These are phyloP conservation scores for Coprinopsis sp. DNA, from an alignment of 768 basidiomycete species.

Conservation along the genomic window DNA sequence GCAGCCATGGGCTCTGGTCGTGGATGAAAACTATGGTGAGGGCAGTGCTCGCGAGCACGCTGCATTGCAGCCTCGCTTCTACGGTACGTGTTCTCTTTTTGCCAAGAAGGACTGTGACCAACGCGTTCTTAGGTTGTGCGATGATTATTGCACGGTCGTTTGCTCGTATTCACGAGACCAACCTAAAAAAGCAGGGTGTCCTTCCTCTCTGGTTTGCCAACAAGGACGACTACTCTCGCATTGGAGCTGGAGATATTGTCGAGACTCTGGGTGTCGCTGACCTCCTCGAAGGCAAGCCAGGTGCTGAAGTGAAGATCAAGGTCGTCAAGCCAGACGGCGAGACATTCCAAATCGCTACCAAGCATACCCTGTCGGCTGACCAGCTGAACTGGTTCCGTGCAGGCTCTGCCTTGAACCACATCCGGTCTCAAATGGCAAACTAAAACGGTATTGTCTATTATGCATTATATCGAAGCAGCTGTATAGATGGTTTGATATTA, in stretches of 20 bases:
- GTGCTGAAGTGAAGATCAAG: slow-evolving; percentile 47
- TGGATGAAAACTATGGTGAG: slow-evolving; percentile 97
- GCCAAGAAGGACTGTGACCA: not conserved
- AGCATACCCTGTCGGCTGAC: slow-evolving; percentile 87
- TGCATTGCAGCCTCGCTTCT: slow-evolving; percentile 93
- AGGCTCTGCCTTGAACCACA: slow-evolving; percentile 88
- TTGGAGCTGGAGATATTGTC: slow-evolving; percentile 76
- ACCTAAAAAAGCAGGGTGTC: slow-evolving; percentile 97
- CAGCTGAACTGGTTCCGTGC: slow-evolving; percentile 87
- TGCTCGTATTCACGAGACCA: slow-evolving; percentile 97
- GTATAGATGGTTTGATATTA: slow-evolving; percentile 7
- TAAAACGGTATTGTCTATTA: slow-evolving; percentile 13
- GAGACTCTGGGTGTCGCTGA: slow-evolving; percentile 81
- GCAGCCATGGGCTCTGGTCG: slow-evolving; percentile 90
- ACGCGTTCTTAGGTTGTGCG: slow-evolving; percentile 54
- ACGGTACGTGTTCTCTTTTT: slow-evolving; percentile 44
- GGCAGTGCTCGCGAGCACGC: slow-evolving; percentile 98
- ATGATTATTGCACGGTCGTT: slow-evolving; percentile 91
- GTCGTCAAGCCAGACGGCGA: slow-evolving; percentile 67
- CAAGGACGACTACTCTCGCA: slow-evolving; percentile 78
- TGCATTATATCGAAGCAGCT: slow-evolving; percentile 4
- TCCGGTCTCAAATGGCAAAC: slow-evolving; percentile 51
- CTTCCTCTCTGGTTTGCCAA: slow-evolving; percentile 93
- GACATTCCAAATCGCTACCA: slow-evolving; percentile 62
- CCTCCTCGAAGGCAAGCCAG: slow-evolving; percentile 47